Base-by-base conservation (phyloP, 352 stramenopile genomes). In the Salisapilia sapeloensis region DNA sequence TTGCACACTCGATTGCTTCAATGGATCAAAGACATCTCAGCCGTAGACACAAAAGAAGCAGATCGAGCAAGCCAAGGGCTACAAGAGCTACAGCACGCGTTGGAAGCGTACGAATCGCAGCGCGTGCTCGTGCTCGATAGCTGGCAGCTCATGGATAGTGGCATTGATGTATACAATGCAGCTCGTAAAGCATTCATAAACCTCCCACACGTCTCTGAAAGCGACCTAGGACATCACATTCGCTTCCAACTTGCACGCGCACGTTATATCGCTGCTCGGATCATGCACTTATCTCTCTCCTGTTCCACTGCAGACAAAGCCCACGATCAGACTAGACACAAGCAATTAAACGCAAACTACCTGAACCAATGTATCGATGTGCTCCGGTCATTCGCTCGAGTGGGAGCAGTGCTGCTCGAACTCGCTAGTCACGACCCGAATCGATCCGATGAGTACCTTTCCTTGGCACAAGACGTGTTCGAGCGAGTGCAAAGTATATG, bases 351-450 rank as follows among this genome's bases (percentile, higher is more conserved):
- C 40, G 30, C 40, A 50, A 21, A 3, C 23, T 71, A 59, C 19
- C 30, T 80, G 14, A 56, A 76, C 28, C 57, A 82, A 14, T 86
- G 60, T 38, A 35, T 86, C 18, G 67, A 83, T 24, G 64, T 86
- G 6, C 35, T 83, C 20, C 64, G 71, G 7, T 86, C 62, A 9
- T 81, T 75, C 41, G 71, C 62, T 15, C 60, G 71, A 24, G 58
- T 84, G 12, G 71, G 71, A 15, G 59, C 58, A 13, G 40, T 79
- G 2, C 55, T 80, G 30, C 28, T 87, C 26, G 52, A 77, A 20
- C 72, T 49, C 24, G 66, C 63, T 1, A 51, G 48, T 16, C 18
- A 43, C n/a, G 70, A 81, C 21, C 49, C 37, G 13, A 48, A 55
- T 3, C 54, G 50, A 18, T 83, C 61, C 33, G 48, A 62, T 21